phyloP scores from a whole-genome alignment of 2,329 filamentous ascomycete genomes.

The Parastagonospora nodorum region DNA sequence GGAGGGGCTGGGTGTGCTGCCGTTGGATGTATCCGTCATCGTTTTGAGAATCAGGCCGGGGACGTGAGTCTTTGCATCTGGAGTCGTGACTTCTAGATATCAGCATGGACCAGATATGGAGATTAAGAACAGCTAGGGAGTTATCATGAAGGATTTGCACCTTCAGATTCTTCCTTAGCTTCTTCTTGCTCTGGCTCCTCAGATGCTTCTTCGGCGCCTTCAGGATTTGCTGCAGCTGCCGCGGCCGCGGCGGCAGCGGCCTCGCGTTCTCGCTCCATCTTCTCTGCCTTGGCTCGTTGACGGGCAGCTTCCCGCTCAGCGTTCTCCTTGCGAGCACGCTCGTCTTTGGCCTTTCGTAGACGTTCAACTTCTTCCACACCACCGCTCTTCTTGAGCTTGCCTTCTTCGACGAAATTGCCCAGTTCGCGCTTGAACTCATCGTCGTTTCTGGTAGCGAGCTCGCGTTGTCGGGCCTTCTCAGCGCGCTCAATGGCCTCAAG shows the following conservation, averaged over 20 bases:
- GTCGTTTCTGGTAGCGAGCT: conserved; percentile 74
- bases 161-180: conserved; percentile 41
- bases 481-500: conserved; percentile 97
- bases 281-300: conserved; percentile 52
- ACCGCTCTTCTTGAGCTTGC: conserved; percentile 92
- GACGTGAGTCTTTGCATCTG: conserved; percentile 23
- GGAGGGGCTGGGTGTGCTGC: background rate
- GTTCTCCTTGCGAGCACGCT: conserved; percentile 79
- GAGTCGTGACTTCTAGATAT: conserved; percentile 25
- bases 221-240: conserved; percentile 25
- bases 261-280: conserved; percentile 41
- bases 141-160: conserved; percentile 39
- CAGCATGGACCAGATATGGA: conserved; percentile 25
- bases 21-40: background rate
- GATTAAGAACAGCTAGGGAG: conserved; percentile 18
- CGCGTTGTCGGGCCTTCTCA: conserved; percentile 86
- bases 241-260: conserved; percentile 37
- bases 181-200: conserved; percentile 22
- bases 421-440: conserved; percentile 88
- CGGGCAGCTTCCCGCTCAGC: conserved; percentile 59
- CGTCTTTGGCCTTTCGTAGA: conserved; percentile 81
- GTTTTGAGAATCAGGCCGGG: conserved; percentile 15
- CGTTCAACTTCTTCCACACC: conserved; percentile 94
- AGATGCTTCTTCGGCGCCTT: conserved; percentile 19
- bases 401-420: conserved; percentile 81